phyloP scores from a whole-genome alignment of 208 protist genomes.

The Trypanosoma rangeli region DNA sequence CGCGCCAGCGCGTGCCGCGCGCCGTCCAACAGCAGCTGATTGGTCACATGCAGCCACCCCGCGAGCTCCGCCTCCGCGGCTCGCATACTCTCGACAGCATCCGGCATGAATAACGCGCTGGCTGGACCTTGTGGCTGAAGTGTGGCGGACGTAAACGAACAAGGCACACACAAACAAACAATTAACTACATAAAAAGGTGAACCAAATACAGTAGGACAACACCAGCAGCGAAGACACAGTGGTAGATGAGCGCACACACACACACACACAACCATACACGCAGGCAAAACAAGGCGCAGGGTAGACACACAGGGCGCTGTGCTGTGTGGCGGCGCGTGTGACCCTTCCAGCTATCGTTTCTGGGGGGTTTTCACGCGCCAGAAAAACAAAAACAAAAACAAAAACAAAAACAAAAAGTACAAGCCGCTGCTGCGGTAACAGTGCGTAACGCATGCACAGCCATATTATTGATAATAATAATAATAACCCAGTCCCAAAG shows the following conservation, averaged over 20 bases:
- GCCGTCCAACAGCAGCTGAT: slow-evolving; percentile 25
- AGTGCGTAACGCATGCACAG: background rate
- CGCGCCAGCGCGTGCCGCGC: slow-evolving; percentile 4
- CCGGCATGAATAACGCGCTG: background rate
- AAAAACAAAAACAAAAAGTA: slow-evolving; percentile 2
- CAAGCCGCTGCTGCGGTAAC: background rate
- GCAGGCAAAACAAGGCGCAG: background rate
- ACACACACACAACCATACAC: slow-evolving; percentile 12
- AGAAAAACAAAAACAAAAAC: background rate
- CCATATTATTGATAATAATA: no score
- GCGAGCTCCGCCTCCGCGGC: slow-evolving; percentile 19
- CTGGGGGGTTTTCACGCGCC: background rate
- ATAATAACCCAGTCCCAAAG: background rate
- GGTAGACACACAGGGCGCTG: background rate
- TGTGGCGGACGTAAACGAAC: slow-evolving; percentile 5
- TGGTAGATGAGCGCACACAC: slow-evolving; percentile 2
- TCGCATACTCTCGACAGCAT: background rate
- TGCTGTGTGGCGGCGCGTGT: background rate
- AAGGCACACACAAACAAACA: background rate
- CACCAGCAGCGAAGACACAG: slow-evolving; percentile 10
- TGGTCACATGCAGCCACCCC: slow-evolving; percentile 31
- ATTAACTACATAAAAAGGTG: background rate
- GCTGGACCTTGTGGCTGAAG: background rate
- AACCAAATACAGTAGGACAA: slow-evolving; percentile 27
- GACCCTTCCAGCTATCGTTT: background rate